phyloP scores from a whole-genome alignment of 2,329 filamentous ascomycete species.

The Paradendryphiella salina region DNA sequence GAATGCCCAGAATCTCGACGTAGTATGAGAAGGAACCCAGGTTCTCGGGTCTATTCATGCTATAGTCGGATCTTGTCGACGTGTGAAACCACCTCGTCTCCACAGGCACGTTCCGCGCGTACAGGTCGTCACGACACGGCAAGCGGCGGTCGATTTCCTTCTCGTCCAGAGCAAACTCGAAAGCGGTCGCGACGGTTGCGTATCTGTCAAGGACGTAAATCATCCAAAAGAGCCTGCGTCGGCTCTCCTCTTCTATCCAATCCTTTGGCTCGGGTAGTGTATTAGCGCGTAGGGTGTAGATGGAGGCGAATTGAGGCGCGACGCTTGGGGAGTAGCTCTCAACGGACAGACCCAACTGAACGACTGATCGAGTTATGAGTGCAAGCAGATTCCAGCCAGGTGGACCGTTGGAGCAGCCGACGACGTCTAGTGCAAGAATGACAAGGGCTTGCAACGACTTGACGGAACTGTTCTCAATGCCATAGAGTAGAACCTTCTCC shows the following conservation, averaged over 20 bases:
- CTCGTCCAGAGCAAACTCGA: slow-evolving; percentile 87
- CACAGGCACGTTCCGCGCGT: slow-evolving; percentile 79
- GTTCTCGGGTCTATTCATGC: slow-evolving; percentile 73
- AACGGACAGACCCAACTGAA: slow-evolving; percentile 82
- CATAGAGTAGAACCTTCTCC: slow-evolving; percentile 82
- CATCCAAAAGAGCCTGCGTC: slow-evolving; percentile 89
- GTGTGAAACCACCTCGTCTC: slow-evolving; percentile 79
- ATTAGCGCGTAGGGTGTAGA: slow-evolving; percentile 85
- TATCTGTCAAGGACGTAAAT: slow-evolving; percentile 89
- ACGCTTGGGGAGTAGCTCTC: slow-evolving; percentile 79
- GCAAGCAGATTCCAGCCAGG: slow-evolving; percentile 92
- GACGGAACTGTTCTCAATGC: slow-evolving; percentile 86
- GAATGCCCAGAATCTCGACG: slow-evolving; percentile 83
- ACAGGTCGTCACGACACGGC: slow-evolving; percentile 85
- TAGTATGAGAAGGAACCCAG: slow-evolving; percentile 88
- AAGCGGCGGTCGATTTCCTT: slow-evolving; percentile 85
- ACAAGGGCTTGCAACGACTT: slow-evolving; percentile 85
- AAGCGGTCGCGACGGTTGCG: slow-evolving; percentile 86
- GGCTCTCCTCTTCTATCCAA: slow-evolving; percentile 87
- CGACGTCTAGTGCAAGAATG: slow-evolving; percentile 81
- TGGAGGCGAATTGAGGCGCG: slow-evolving; percentile 78
- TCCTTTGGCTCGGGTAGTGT: slow-evolving; percentile 79
- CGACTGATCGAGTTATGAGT: slow-evolving; percentile 82
- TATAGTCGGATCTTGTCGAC: slow-evolving; percentile 59
- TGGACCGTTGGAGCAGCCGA: slow-evolving; percentile 84